Percentiles rank a stretch among this genome's conserved stretches.
Conservation (phyloP, 805 yeast species). For the Yamadazyma sp. region DNA sequence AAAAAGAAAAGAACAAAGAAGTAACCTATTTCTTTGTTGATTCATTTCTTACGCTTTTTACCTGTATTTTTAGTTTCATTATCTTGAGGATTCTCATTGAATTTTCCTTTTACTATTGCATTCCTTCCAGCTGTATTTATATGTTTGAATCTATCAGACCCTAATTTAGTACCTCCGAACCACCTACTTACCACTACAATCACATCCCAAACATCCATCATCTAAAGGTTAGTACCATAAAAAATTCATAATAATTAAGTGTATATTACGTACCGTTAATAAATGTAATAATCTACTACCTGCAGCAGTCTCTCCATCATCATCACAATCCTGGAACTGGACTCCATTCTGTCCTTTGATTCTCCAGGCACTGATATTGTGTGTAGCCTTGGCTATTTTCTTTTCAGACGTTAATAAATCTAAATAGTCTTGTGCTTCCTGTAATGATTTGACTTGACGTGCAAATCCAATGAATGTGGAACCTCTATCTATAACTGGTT, state of each 20-base stretch:
- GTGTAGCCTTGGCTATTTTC: slow-evolving; percentile 65
- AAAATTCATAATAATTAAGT: not conserved
- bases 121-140: slow-evolving; percentile 87
- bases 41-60: slow-evolving; percentile 26
- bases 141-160: slow-evolving; percentile 93
- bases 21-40: slow-evolving; percentile 5
- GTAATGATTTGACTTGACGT: slow-evolving; percentile 55
- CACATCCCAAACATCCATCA: slow-evolving; percentile 79
- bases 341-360: slow-evolving; percentile 56
- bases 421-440: slow-evolving; percentile 58
- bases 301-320: slow-evolving; percentile 97
- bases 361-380: slow-evolving; percentile 87
- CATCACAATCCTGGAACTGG: slow-evolving; percentile 81
- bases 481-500: slow-evolving; percentile 76
- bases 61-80: slow-evolving; percentile 17
- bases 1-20: slow-evolving; percentile 10
- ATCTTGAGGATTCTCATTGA: slow-evolving; percentile 19
- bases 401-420: slow-evolving; percentile 57
- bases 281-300: slow-evolving; percentile 84
- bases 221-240: slow-evolving; percentile 23
- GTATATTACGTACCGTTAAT: slow-evolving; percentile 46
- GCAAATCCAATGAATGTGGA: slow-evolving; percentile 84
- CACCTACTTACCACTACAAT: slow-evolving; percentile 86
- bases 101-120: slow-evolving; percentile 67
- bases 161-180: slow-evolving; percentile 90